Base-by-base conservation (phyloP, 2,329 filamentous ascomycete genomes). In the Penicillium vulpinum region DNA sequence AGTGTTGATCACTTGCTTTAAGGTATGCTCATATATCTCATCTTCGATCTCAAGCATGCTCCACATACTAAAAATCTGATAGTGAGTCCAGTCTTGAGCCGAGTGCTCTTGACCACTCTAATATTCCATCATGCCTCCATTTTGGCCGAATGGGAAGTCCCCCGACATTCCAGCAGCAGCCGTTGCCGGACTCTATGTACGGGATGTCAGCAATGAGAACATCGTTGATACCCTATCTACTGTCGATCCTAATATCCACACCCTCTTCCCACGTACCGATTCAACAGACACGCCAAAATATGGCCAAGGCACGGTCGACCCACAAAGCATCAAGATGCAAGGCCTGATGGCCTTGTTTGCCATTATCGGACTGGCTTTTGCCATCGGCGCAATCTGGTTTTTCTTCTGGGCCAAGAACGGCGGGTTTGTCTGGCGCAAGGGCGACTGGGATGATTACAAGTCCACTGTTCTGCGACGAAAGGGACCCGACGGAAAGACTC, bases 401-500 rank as follows among this genome's bases (percentile, higher is more conserved):
- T 97, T 99, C 83, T 96, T 96, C 83, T 95, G 91, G 89, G 93
- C 93, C 56, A 93, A 90, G 77, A 96, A 97, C 67, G 94, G 94
- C 60, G 94, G 94, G 15, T 97, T 97, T 79, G 80, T 89, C 62
- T 97, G 92, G 82, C 83, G 84, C 45, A 80, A 95, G 61, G 82
- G 85, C 35, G 94, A 99, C 76, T 99, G 94, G 93, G 93, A 97
- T 6, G 94, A 99, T 70, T 99, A 99, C 85, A 97, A 97, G 74
- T 88, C 89, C 1, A 97, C 93, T 0, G 94, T 99, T 2, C 77
- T 99, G 44, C 85, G 94, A 40, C 89, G 92, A 51, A 92, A 89
- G 69, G 92, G 92, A 0, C 91, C 92, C 5, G 92, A 97, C 75
- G 93, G 93, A 39, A 92, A 89, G 43, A 87, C 93, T 1, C 81